Evolutionary conservation across 164 flowering plant species (phyloP), one percentile per base, ranked within the genome.

Genomic region (Magnolia officinalis): DNA sequence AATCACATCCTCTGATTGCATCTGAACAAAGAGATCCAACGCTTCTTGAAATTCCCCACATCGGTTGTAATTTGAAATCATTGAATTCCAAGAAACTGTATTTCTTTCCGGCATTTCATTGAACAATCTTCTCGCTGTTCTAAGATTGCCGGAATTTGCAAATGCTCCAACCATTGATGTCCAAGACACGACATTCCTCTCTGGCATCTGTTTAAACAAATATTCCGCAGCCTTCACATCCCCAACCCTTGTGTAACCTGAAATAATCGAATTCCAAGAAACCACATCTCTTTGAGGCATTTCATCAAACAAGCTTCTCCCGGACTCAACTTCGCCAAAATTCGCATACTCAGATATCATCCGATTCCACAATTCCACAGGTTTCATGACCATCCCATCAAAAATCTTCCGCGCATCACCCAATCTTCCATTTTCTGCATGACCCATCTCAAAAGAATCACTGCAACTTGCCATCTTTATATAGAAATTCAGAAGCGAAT

Each of bases 61-160:
- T 21, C 73, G 78, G 65, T 71, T 72, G 78, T 83, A 86, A 70
- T 81, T 67, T 9, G 86, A 80, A 65, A 86, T 84, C 84, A 87
- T 82, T 9, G 82, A 81, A 76, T 82, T 86, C 89, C 90, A 88
- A 37, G 90, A 81, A 81, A 88, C 78, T 72, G 80, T 83, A 74
- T 88, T 86, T 72, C 78, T 88, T 29, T 74, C 52, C 6, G 75
- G 81, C 75, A 72, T 75, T 26, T 55, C 45, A 49, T 72, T 76
- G 52, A 84, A 86, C 50, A 78, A 64, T 31, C 19, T 76, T 74
- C 83, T 80, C 0, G 88, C 82, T 23, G 68, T 73, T 74, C 77
- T 68, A 73, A 84, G 68, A 51, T 80, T 67, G 19, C 83, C 85
- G 19, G 84, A 78, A 72, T 79, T 80, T 11, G 77, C 76, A 67